Evolutionary conservation across 2,329 filamentous ascomycete genomes (phyloP).

Genomic region (Fusarium sp.): DNA sequence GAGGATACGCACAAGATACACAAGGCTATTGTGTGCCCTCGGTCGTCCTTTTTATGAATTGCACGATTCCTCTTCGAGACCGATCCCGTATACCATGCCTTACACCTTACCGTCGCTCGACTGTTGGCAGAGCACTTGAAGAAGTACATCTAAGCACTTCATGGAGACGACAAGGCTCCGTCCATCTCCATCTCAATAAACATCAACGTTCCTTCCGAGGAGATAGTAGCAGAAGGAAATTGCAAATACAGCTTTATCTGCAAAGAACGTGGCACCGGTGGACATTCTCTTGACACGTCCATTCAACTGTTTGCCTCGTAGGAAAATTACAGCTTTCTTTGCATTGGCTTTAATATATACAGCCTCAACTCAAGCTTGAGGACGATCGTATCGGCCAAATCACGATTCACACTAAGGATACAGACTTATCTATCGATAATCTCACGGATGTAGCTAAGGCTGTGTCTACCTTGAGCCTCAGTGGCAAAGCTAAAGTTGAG

Average conservation of each 20-base stretch:
- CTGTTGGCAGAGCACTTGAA: conserved; percentile 66
- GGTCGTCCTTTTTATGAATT: not conserved
- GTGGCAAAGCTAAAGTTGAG: no score
- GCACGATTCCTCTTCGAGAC: conserved; percentile 52
- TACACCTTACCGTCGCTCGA: conserved; percentile 63
- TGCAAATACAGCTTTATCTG: not conserved
- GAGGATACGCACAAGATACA: not conserved
- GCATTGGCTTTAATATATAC: no score
- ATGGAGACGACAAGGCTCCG: conserved; percentile 49
- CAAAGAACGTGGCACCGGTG: no score
- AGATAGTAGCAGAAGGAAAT: not conserved
- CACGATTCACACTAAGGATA: no score
- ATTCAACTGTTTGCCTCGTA: no score
- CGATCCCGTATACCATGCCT: conserved; percentile 57
- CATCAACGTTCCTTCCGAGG: not conserved
- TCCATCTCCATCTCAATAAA: not conserved
- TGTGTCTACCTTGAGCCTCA: no score
- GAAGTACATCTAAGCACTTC: conserved; percentile 54
- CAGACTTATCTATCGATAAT: no score
- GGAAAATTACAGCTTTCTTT: no score
- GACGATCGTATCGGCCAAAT: no score
- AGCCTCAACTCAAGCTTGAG: no score
- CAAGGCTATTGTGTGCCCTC: not conserved
- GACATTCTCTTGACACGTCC: no score
- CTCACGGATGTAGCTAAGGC: no score